phyloP scores from a whole-genome alignment of 2,329 filamentous ascomycete genomes.

The Colletotrichum kahawae region DNA sequence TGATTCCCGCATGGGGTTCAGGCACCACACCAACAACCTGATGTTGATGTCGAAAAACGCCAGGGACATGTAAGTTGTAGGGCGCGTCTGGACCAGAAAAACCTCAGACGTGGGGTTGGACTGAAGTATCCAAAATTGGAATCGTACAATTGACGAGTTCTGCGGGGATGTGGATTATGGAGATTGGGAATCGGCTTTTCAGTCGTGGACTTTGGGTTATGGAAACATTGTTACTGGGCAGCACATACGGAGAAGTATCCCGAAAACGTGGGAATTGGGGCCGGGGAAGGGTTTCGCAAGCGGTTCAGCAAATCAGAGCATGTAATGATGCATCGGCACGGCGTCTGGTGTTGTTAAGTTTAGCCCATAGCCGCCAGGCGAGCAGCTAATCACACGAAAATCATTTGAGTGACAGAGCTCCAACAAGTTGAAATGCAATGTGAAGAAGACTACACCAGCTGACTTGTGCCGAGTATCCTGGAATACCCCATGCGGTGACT shows the following conservation, averaged over 20 bases:
- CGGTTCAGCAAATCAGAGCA: slow-evolving; percentile 12
- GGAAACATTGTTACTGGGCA: slow-evolving; percentile 12
- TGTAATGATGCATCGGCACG: slow-evolving; percentile 20
- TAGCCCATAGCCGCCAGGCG: slow-evolving; percentile 15
- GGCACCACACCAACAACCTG: background rate
- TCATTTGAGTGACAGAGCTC: background rate
- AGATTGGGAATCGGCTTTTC: background rate
- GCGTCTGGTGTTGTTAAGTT: slow-evolving; percentile 24
- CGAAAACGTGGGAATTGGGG: background rate
- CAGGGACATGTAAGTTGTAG: background rate
- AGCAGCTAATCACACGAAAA: slow-evolving; percentile 10
- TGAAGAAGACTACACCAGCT: background rate
- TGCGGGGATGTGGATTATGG: background rate
- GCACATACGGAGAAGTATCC: background rate
- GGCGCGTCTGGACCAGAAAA: background rate
- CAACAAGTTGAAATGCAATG: background rate
- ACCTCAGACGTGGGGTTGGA: slow-evolving; percentile 4
- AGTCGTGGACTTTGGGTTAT: background rate
- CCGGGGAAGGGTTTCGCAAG: background rate
- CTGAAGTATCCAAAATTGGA: slow-evolving; percentile 3
- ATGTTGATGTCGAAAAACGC: background rate
- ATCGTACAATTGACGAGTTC: background rate
- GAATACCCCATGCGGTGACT: background rate
- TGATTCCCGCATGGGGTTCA: background rate
- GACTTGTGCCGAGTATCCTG: background rate